A percentile compares a stretch with the other conserved stretches of the same genome.
phyloP scores from a whole-genome alignment of 1,284 basidiomycete genomes.

The Thecaphora thlaspeos region DNA sequence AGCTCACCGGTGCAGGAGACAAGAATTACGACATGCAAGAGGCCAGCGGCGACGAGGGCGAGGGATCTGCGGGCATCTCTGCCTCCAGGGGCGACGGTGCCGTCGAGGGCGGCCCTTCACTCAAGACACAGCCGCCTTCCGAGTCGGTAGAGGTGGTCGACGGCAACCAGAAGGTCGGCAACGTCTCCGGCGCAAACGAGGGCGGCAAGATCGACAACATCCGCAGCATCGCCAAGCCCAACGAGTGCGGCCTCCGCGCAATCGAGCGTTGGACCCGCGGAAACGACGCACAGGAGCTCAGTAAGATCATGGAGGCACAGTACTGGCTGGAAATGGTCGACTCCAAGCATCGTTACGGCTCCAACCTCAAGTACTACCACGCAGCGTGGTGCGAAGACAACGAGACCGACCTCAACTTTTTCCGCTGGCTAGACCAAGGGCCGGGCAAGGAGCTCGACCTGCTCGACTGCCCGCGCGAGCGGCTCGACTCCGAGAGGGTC shows the following conservation, averaged over 20 bases:
- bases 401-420: conserved; percentile 48
- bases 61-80: too few species aligned
- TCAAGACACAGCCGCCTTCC: conserved; percentile 5
- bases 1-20: conserved; percentile 32
- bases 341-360: conserved; percentile 46
- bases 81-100: conserved; percentile 16
- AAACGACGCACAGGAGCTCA: conserved; percentile 41
- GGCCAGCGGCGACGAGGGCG: conserved; percentile 9
- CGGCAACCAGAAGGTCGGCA: conserved; percentile 32
- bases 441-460: conserved; percentile 68
- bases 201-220: conserved; percentile 49
- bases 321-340: conserved; percentile 52
- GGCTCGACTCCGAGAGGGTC: conserved; percentile 67
- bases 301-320: conserved; percentile 47
- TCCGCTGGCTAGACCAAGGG: conserved; percentile 69
- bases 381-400: conserved; percentile 30
- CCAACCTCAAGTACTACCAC: conserved; percentile 51
- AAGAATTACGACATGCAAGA: conserved; percentile 4
- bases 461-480: conserved; percentile 68
- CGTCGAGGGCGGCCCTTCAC: conserved; percentile 33
- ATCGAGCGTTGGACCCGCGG: conserved; percentile 48
- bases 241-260: conserved; percentile 31
- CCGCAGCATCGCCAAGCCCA: conserved; percentile 31
- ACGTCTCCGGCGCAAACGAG: conserved; percentile 44
- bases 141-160: conserved; percentile 9